Evolutionary conservation across 2,329 filamentous ascomycete species (phyloP).

Genomic region (Trichoderma aggressivum): DNA sequence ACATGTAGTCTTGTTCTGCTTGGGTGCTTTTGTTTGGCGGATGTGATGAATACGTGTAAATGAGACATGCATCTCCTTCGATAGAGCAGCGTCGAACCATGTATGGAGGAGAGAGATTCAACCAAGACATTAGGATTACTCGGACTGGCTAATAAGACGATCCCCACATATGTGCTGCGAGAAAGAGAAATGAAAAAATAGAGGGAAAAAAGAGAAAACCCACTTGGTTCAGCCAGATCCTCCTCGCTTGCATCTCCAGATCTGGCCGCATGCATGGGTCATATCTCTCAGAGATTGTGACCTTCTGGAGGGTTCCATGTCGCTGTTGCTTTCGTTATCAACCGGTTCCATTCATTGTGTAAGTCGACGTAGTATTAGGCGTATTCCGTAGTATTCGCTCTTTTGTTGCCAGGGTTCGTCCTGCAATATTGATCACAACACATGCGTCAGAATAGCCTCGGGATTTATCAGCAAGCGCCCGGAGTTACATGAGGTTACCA

Average conservation of each 20-base stretch:
- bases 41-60: neutral
- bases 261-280: slow-evolving; percentile 1
- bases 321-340: neutral
- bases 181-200: neutral
- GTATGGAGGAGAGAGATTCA: neutral
- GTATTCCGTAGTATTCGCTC: neutral
- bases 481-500: neutral
- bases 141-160: too few species aligned
- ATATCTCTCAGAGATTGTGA: neutral
- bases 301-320: neutral
- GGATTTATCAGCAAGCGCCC: slow-evolving; percentile 7
- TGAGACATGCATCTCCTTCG: neutral
- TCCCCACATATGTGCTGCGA: neutral
- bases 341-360: neutral
- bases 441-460: neutral
- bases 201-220: neutral
- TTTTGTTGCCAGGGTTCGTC: neutral
- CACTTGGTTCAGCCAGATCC: neutral
- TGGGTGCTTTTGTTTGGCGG: neutral
- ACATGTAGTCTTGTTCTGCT: neutral
- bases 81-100: neutral
- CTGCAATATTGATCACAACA: neutral
- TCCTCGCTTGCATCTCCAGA: slow-evolving; percentile 10
- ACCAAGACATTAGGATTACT: neutral
- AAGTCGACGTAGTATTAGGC: neutral